A percentile compares a stretch with the other conserved stretches of the same genome.
Evolutionary conservation across 2,329 filamentous ascomycete genomes (phyloP).

Genomic region (Fusarium armeniacum): DNA sequence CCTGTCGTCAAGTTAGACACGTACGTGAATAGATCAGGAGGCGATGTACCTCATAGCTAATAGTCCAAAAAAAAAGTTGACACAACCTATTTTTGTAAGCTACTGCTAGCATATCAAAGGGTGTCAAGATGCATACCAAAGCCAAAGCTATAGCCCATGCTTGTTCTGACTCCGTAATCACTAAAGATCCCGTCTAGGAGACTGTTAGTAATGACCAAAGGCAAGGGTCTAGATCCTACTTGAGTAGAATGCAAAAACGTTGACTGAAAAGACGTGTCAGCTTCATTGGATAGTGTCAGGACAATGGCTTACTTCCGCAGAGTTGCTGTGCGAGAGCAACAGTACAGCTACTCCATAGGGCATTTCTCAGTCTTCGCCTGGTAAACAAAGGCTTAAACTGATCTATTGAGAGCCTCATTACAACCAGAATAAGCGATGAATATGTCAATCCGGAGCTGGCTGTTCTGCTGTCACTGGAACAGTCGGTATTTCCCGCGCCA

Average conservation of each 20-base stretch:
- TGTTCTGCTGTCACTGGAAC: no score
- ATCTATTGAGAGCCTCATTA: constrained; percentile 27
- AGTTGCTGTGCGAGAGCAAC: constrained; percentile 50
- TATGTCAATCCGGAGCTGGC: constrained; percentile 31
- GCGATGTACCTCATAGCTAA: constrained; percentile 51
- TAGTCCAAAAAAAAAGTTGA: constrained; percentile 57
- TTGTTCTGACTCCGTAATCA: constrained; percentile 33
- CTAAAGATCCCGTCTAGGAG: constrained; percentile 34
- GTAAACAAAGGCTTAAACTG: constrained; percentile 41
- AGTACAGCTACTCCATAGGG: constrained; percentile 47
- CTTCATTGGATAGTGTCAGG: rapidly evolving
- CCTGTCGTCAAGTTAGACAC: constrained; percentile 21
- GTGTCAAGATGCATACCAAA: constrained; percentile 46
- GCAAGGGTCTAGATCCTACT: constrained; percentile 41
- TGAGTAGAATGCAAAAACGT: constrained; percentile 61
- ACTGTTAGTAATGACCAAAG: background rate
- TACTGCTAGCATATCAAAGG: background rate
- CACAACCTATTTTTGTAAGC: constrained; percentile 47
- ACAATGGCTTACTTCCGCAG: constrained; percentile 42
- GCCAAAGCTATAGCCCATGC: constrained; percentile 45
- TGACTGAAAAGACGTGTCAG: constrained; percentile 20
- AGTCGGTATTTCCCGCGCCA: background rate
- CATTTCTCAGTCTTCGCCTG: constrained; percentile 32
- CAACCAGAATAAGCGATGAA: constrained; percentile 22
- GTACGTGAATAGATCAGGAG: rapidly evolving